phyloP scores from a whole-genome alignment of 768 basidiomycete genomes.

The Suillus weaverae region DNA sequence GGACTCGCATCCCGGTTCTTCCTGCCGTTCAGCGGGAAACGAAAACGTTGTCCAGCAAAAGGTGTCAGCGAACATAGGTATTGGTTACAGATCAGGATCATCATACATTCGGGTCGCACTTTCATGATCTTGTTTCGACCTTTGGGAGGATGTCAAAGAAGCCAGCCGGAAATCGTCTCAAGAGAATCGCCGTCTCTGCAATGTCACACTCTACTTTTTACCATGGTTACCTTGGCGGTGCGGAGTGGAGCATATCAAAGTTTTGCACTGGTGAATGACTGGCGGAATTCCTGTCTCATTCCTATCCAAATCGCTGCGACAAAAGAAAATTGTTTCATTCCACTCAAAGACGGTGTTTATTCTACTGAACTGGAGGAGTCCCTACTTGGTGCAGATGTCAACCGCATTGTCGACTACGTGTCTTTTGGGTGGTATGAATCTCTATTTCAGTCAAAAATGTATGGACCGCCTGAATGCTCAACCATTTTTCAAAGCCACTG shows the following conservation, averaged over 20 bases:
- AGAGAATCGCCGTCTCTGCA: conserved; percentile 36
- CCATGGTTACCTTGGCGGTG: conserved; percentile 13
- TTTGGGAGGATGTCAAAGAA: conserved; percentile 55
- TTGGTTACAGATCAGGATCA: conserved; percentile 45
- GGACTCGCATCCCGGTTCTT: conserved; percentile 61
- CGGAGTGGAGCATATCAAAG: conserved; percentile 33
- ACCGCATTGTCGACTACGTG: conserved; percentile 51
- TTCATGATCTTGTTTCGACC: conserved; percentile 41
- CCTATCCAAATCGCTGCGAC: conserved; percentile 65
- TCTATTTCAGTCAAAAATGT: conserved; percentile 60
- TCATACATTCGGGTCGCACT: conserved; percentile 41
- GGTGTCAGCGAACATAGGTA: conserved; percentile 36
- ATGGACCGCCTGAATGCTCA: not conserved
- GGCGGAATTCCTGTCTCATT: conserved; percentile 58
- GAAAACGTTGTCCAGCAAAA: conserved; percentile 34
- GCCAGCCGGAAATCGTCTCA: conserved; percentile 48
- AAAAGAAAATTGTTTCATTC: conserved; percentile 59
- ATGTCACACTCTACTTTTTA: conserved; percentile 30
- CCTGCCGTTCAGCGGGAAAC: conserved; percentile 51
- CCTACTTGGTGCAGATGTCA: conserved; percentile 59
- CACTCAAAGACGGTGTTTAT: conserved; percentile 56
- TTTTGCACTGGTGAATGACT: conserved; percentile 61
- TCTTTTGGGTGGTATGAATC: conserved; percentile 68
- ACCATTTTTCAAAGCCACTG: not conserved
- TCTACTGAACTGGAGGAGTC: conserved; percentile 51